Evolutionary conservation across 2,329 filamentous ascomycete species (phyloP).

Genomic region (Paecilomyces niveus): DNA sequence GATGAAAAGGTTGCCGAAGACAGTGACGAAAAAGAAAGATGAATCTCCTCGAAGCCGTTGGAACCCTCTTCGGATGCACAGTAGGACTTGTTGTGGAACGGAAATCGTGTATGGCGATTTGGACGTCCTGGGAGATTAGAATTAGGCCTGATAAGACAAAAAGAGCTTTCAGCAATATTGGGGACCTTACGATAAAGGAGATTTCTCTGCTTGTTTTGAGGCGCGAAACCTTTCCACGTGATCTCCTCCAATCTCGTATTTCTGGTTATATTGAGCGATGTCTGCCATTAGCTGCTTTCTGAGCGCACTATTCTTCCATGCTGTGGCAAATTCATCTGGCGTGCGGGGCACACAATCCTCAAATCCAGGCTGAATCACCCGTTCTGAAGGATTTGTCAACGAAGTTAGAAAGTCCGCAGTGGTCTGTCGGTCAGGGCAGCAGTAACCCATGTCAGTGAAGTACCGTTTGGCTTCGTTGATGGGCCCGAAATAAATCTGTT

Average conservation of each 20-base stretch:
- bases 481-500: conserved; percentile 69
- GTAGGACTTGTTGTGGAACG: conserved; percentile 63
- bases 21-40: conserved; percentile 60
- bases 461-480: conserved; percentile 54
- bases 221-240: conserved; percentile 27
- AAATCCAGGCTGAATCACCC: conserved; percentile 51
- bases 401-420: conserved; percentile 68
- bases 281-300: conserved; percentile 34
- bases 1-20: conserved; percentile 64
- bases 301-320: conserved; percentile 50
- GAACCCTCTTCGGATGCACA: conserved; percentile 78
- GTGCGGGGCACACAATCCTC: conserved; percentile 60
- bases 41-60: conserved; percentile 70
- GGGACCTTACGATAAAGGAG: no score
- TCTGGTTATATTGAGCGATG: conserved; percentile 37
- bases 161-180: no score
- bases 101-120: conserved; percentile 80
- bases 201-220: no score
- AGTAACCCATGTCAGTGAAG: conserved; percentile 64
- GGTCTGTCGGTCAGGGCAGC: conserved; percentile 62
- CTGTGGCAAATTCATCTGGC: conserved; percentile 58
- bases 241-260: conserved; percentile 37
- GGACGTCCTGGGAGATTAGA: conserved; percentile 34
- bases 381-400: conserved; percentile 58
- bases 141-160: no score